Conservation (phyloP, 2,329 filamentous ascomycete genomes). For the Berkeleyomyces rouxiae region DNA sequence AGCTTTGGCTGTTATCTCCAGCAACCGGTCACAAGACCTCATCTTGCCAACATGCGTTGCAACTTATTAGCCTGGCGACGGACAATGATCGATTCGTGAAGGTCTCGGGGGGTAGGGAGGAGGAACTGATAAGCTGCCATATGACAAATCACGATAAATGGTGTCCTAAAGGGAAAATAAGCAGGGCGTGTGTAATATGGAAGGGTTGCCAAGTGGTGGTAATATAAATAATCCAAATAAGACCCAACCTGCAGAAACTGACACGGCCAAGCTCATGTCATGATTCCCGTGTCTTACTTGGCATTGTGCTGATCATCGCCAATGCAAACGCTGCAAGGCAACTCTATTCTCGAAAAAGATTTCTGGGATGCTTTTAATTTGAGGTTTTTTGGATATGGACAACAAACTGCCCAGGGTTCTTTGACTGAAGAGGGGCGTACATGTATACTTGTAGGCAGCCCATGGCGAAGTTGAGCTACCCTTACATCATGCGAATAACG, state of each 20-base stretch:
- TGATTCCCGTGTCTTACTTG: not conserved
- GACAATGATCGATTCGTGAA: too few relatives aligned
- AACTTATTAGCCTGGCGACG: too few relatives aligned
- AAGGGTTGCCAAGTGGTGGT: not conserved
- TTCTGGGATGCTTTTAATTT: not conserved
- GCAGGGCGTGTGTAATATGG: not conserved
- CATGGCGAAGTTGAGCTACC: not conserved
- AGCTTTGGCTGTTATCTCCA: too few relatives aligned
- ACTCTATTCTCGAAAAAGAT: not conserved
- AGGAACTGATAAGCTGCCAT: too few relatives aligned
- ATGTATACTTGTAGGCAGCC: not conserved
- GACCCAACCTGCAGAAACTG: not conserved
- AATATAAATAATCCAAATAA: not conserved
- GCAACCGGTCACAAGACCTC: too few relatives aligned
- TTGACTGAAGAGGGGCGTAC: too few relatives aligned
- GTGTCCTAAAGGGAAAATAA: not conserved
- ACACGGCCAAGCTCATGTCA: not conserved
- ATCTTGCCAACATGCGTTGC: too few relatives aligned
- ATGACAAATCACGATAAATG: too few relatives aligned
- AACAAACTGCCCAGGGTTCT: not conserved
- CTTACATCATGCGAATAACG: conserved; percentile 28
- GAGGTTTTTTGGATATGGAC: not conserved
- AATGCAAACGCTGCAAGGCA: not conserved
- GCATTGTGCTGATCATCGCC: not conserved
- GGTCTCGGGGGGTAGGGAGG: too few relatives aligned